Percentiles rank a stretch among this genome's conserved stretches.
Conservation (phyloP, 352 stramenopile genomes). For the Pythium folliculosum region DNA sequence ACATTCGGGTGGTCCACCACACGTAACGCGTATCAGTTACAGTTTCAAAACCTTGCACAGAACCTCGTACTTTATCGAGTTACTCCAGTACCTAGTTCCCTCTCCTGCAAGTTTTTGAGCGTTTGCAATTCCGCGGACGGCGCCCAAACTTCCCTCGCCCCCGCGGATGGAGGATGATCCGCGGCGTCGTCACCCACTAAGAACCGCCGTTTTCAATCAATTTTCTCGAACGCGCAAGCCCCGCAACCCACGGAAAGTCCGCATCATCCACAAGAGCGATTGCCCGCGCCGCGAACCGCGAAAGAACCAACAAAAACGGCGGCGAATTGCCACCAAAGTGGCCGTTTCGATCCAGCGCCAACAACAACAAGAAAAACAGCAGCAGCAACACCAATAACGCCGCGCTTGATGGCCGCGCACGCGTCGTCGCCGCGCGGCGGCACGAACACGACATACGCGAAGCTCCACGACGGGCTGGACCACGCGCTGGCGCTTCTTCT, state of each 20-base stretch:
- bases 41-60: too few species aligned
- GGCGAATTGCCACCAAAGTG: background rate
- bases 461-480: slow-evolving; percentile 52
- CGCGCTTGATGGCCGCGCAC: background rate
- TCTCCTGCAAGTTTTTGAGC: slow-evolving; percentile 1
- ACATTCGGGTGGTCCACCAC: too few species aligned
- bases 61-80: background rate
- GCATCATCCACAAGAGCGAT: too few species aligned
- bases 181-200: too few species aligned
- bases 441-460: slow-evolving; percentile 30
- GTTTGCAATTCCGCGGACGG: slow-evolving; percentile 11
- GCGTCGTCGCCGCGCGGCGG: slow-evolving; percentile 12
- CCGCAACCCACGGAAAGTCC: background rate
- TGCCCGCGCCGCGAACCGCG: background rate
- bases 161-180: too few species aligned
- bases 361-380: background rate
- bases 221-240: too few species aligned
- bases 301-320: background rate
- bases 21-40: too few species aligned
- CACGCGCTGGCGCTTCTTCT: slow-evolving; percentile 44
- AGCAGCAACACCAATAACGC: background rate
- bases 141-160: background rate
- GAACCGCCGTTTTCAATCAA: too few species aligned
- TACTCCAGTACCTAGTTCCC: background rate
- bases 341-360: background rate